Evolutionary conservation across 2,329 filamentous ascomycete species (phyloP).

Genomic region (Cytospora schulzeri): DNA sequence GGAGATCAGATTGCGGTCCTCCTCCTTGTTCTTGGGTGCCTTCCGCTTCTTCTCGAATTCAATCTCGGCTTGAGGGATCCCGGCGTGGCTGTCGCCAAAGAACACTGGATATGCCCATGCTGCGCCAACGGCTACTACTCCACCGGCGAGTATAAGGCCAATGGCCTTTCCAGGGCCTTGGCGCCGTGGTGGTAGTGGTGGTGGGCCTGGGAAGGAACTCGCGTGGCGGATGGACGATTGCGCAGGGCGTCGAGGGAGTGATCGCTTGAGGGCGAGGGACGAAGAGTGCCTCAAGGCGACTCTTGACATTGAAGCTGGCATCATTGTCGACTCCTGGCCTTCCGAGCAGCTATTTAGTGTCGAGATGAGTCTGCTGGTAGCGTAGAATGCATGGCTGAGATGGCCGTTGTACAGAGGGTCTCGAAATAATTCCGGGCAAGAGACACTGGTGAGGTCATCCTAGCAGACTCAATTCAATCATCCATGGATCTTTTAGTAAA

Average conservation of each 20-base stretch:
- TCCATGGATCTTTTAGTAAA: slow-evolving; percentile 26
- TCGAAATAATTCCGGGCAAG: neutral
- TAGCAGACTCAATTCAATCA: neutral
- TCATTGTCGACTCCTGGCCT: slow-evolving; percentile 4
- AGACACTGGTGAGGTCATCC: slow-evolving; percentile 27
- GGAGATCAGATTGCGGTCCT: slow-evolving; percentile 75
- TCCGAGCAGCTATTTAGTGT: slow-evolving; percentile 2
- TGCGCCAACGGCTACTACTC: slow-evolving; percentile 11
- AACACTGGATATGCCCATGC: slow-evolving; percentile 24
- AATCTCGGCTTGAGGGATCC: slow-evolving; percentile 53
- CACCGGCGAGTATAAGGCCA: slow-evolving; percentile 12
- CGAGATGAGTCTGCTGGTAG: neutral
- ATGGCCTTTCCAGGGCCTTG: slow-evolving; percentile 5
- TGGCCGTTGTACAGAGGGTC: slow-evolving; percentile 1
- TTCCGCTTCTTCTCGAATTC: slow-evolving; percentile 68
- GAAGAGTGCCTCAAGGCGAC: slow-evolving; percentile 17
- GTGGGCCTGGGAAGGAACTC: slow-evolving; percentile 17
- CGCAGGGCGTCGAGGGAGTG: slow-evolving; percentile 7
- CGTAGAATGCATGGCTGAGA: slow-evolving; percentile 4
- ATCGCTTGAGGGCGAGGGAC: slow-evolving; percentile 6
- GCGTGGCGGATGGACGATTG: slow-evolving; percentile 14
- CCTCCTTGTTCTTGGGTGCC: slow-evolving; percentile 64
- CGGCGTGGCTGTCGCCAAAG: slow-evolving; percentile 26
- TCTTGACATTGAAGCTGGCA: slow-evolving; percentile 21
- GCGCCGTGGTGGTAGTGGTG: slow-evolving; percentile 13